These are phyloP conservation scores for Globisporangium uncinulatum DNA, from an alignment of 352 stramenopile genomes.

Conservation along the genomic window DNA sequence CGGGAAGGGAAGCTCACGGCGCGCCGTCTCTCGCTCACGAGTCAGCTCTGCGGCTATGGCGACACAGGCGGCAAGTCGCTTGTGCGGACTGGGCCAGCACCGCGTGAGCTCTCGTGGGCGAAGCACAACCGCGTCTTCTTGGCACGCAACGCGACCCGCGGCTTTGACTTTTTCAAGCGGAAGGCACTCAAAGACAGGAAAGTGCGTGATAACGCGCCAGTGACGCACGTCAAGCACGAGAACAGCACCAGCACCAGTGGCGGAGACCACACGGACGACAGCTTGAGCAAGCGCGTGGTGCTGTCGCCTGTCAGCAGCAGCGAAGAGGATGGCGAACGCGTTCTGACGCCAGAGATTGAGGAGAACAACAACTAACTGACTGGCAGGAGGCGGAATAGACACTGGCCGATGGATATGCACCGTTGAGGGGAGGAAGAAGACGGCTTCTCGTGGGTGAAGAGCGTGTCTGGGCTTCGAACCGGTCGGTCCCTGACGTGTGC, in stretches of 20 bases:
- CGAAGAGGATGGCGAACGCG: background rate
- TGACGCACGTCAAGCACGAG: slow-evolving; percentile 15
- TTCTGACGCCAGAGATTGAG: background rate
- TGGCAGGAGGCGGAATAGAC: slow-evolving; percentile 1
- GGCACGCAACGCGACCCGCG: slow-evolving; percentile 44
- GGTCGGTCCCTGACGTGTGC: no score
- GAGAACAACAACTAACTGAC: background rate
- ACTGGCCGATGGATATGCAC: background rate
- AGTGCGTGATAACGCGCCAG: background rate
- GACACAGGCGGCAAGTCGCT: slow-evolving; percentile 50
- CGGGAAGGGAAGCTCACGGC: slow-evolving; percentile 64
- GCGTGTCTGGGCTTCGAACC: no score
- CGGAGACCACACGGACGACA: background rate
- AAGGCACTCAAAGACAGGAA: slow-evolving; percentile 48
- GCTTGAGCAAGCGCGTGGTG: background rate
- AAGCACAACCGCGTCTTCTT: slow-evolving; percentile 49
- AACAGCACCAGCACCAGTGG: slow-evolving; percentile 2
- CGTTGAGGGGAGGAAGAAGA: background rate
- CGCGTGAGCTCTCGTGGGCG: slow-evolving; percentile 59
- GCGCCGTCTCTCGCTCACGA: slow-evolving; percentile 58
- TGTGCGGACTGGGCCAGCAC: slow-evolving; percentile 46
- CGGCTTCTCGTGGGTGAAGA: background rate
- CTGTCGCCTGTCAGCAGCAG: slow-evolving; percentile 4
- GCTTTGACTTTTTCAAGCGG: slow-evolving; percentile 73
- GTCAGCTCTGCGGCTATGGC: slow-evolving; percentile 40